These are phyloP conservation scores for Ambispora gerdemannii DNA, from an alignment of 192 early-diverging fungal genomes.

Conservation along the genomic window DNA sequence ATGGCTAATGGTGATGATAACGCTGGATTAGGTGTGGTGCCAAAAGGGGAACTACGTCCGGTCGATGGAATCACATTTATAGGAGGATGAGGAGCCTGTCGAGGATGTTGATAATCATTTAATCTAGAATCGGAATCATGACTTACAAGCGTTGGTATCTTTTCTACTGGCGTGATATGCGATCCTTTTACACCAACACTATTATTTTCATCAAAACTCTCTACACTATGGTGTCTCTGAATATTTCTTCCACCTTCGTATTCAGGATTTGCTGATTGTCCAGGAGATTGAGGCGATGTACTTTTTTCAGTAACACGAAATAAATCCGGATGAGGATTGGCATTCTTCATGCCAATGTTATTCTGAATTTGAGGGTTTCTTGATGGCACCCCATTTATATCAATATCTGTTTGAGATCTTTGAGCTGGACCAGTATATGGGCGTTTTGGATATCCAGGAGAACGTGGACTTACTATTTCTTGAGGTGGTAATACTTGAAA, in stretches of 20 bases:
- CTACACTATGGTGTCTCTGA: neutral
- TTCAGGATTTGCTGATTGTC: neutral
- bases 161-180: neutral
- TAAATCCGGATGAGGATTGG: neutral
- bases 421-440: neutral
- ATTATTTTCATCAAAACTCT: constrained; percentile 9
- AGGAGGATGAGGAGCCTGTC: constrained; percentile 10
- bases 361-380: neutral
- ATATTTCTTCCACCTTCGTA: neutral
- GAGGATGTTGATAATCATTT: constrained; percentile 9
- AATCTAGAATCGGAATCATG: neutral
- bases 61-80: neutral
- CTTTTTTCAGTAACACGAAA: neutral
- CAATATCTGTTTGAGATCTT: neutral
- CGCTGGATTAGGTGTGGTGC: neutral
- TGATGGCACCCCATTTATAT: neutral
- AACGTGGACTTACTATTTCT: neutral
- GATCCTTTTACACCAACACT: neutral
- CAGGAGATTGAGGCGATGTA: neutral
- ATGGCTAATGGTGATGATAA: neutral
- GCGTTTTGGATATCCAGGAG: neutral
- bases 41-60: neutral
- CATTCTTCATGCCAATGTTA: neutral
- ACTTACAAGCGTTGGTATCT: constrained; percentile 1
- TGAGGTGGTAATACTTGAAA: neutral